Conservation (phyloP, 2,329 filamentous ascomycete genomes). For the Pyrenophora seminiperda region DNA sequence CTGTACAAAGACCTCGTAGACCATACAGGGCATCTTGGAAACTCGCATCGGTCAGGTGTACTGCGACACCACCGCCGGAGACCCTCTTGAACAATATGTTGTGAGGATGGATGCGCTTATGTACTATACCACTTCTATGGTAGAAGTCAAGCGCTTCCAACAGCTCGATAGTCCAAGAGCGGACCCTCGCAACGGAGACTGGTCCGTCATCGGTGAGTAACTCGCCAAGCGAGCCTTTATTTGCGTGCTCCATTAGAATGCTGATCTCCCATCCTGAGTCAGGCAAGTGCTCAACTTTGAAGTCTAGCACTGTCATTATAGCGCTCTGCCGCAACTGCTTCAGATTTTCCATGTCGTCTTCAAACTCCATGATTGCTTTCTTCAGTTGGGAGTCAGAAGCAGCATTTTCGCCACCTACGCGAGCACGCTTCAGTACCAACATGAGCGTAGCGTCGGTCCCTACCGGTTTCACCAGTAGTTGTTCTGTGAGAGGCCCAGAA, state of each 20-base stretch:
- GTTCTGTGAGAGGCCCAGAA: conserved; percentile 68
- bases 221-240: conserved; percentile 82
- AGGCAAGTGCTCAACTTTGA: conserved; percentile 68
- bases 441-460: conserved; percentile 53
- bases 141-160: conserved; percentile 87
- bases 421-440: conserved; percentile 66
- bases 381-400: conserved; percentile 70
- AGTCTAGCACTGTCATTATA: conserved; percentile 79
- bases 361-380: conserved; percentile 75
- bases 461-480: conserved; percentile 74
- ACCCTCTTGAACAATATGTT: conserved; percentile 80
- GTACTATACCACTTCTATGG: conserved; percentile 81
- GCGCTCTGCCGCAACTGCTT: conserved; percentile 78
- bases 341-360: conserved; percentile 74
- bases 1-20: conserved; percentile 61
- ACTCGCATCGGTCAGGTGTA: conserved; percentile 75
- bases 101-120: conserved; percentile 78
- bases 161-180: conserved; percentile 89
- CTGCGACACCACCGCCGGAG: conserved; percentile 66
- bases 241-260: conserved; percentile 75
- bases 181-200: conserved; percentile 74
- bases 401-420: conserved; percentile 57
- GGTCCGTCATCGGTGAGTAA: conserved; percentile 78
- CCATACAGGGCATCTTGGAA: conserved; percentile 72
- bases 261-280: conserved; percentile 69